These are phyloP conservation scores for Botrytis paeoniae DNA, from an alignment of 2,329 filamentous ascomycete genomes.

Conservation along the genomic window DNA sequence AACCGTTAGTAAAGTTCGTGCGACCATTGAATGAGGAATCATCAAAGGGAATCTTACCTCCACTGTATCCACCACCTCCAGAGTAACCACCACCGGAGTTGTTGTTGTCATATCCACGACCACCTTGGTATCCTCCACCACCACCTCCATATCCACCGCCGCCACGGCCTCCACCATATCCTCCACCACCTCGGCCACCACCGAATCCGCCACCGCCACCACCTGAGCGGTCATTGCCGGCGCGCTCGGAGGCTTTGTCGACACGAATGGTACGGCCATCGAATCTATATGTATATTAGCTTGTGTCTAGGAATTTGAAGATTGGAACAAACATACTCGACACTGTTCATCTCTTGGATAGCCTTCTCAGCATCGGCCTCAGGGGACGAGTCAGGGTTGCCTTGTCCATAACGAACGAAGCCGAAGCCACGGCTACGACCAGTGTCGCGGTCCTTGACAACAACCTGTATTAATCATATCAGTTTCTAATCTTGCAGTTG, in stretches of 20 bases:
- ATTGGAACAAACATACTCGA: constrained; percentile 65
- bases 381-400: constrained; percentile 7
- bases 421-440: constrained; percentile 96
- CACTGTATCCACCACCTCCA: constrained; percentile 28
- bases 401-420: constrained; percentile 81
- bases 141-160: constrained; percentile 50
- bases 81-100: constrained; percentile 30
- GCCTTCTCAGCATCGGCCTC: constrained; percentile 75
- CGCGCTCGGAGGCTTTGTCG: constrained; percentile 72
- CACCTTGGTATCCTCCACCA: constrained; percentile 42
- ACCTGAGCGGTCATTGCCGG: constrained; percentile 40
- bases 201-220: constrained; percentile 39
- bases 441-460: constrained; percentile 96
- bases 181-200: constrained; percentile 41
- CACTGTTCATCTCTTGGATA: constrained; percentile 78
- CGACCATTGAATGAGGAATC: too few relatives aligned
- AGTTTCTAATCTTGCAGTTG: constrained; percentile 26
- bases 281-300: constrained; percentile 56
- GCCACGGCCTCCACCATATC: constrained; percentile 36
- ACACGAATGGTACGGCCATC: constrained; percentile 93
- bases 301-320: constrained; percentile 13
- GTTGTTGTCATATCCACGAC: constrained; percentile 39
- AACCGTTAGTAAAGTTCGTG: constrained; percentile 1
- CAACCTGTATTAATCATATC: constrained; percentile 59
- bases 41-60: constrained; percentile 9